Base-by-base conservation (phyloP, 129 eudicot species). In the Artemisia annua region DNA sequence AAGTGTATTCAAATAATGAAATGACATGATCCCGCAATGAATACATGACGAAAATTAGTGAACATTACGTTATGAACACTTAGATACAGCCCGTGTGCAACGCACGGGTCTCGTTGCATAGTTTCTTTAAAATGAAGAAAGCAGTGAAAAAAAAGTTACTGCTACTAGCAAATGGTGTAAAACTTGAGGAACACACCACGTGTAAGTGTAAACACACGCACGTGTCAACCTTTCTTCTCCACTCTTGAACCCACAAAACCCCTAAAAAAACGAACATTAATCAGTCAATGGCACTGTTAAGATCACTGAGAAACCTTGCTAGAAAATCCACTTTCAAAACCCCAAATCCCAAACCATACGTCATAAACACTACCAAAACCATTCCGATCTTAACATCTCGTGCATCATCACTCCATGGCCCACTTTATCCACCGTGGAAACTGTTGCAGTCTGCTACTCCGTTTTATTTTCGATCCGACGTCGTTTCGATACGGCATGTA, bases 381-480 rank as follows among this genome's bases (percentile, higher is more conserved):
- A 52, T 81, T 16, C 69, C 83, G 8, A 73, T 26, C 61, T 48
- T 63, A 11, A 76, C 79, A 63, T 79, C 84, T 66, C 85, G 72
- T 35, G 58, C 83, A 17, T 68, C 82, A 7, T 85, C 85, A 1
- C 43, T 70, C 44, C 78, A 69, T 13, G 88, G 90, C 53, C 94
- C 98, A 1, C 90, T 89, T 17, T 93, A 24, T 24, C 46, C 46
- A 13, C 97, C 97, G 0, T 87, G 87, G 86, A 81, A 79, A 69
- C 97, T 88, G 60, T 79, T 92, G 6, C 97, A 86, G 60, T 79
- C 79, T 10, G 88, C 92, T 39, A 86, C 98, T 10, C 97, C 97
- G 35, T 78, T 88, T 1, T 83, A 68, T 73, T 75, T 84, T 32
- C 92, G 84, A 51, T 79, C 88, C 69, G 85, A 90, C 56, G 81